Percentiles rank a stretch among this genome's conserved stretches.
Conservation (phyloP, 2,329 filamentous ascomycete genomes). For the Fusarium keratoplasticum region DNA sequence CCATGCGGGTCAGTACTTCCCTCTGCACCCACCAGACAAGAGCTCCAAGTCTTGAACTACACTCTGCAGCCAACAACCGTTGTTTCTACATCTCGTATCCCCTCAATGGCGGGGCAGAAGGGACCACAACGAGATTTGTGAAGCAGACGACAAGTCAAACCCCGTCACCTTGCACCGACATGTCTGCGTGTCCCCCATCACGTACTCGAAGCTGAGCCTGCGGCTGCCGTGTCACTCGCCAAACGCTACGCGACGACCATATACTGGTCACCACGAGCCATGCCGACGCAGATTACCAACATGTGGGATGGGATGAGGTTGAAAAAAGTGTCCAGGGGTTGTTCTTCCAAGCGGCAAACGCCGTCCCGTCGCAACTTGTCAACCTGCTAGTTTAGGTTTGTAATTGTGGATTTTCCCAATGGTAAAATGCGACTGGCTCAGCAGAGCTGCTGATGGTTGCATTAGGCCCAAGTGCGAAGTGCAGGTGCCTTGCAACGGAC, state of each 20-base stretch:
- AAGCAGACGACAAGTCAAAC: constrained; percentile 5
- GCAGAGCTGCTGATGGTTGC: constrained; percentile 33
- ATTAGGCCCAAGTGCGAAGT: constrained; percentile 13
- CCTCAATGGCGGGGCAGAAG: constrained; percentile 13
- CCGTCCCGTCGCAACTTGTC: neutral
- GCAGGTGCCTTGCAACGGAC: constrained; percentile 4
- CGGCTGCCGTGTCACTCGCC: constrained; percentile 5
- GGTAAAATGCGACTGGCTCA: constrained; percentile 33
- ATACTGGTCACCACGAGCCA: neutral
- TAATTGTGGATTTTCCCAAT: constrained; percentile 7
- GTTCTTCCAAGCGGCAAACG: neutral
- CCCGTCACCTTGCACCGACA: constrained; percentile 6
- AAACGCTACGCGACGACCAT: neutral
- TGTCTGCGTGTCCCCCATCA: constrained; percentile 1
- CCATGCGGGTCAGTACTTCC: neutral
- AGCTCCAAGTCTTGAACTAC: neutral
- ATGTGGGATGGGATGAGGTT: neutral
- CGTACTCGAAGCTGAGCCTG: neutral
- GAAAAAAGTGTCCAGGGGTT: neutral
- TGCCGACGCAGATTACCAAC: neutral
- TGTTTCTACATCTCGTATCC: constrained; percentile 18
- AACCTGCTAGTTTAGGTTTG: constrained; percentile 1
- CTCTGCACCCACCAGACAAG: constrained; percentile 9
- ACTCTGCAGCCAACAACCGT: neutral
- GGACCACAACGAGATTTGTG: constrained; percentile 13